A percentile compares a stretch with the other conserved stretches of the same genome.
phyloP scores from a whole-genome alignment of 2,329 filamentous ascomycete species.

The Aphanocladium album region DNA sequence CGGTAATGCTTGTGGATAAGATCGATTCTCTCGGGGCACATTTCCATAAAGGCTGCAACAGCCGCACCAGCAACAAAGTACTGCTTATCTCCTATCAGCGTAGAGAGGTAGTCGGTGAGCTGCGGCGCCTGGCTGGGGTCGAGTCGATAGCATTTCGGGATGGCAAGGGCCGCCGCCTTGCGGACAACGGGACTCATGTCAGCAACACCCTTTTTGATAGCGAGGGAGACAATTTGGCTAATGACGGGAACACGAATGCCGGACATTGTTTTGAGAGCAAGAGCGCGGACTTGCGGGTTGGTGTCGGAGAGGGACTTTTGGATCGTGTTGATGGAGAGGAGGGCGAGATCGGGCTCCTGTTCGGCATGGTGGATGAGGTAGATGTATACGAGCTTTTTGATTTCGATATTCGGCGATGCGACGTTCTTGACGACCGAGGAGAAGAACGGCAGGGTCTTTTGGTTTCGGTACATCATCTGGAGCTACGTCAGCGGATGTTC shows the following conservation, averaged over 20 bases:
- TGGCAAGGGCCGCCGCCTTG: constrained; percentile 86
- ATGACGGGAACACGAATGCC: constrained; percentile 96
- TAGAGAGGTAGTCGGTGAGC: constrained; percentile 73
- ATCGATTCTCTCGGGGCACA: constrained; percentile 84
- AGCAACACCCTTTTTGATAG: constrained; percentile 86
- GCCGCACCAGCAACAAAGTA: constrained; percentile 97
- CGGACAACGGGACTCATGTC: constrained; percentile 95
- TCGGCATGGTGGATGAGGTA: constrained; percentile 97
- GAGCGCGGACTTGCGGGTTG: constrained; percentile 83
- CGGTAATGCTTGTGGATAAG: constrained; percentile 89
- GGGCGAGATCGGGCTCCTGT: constrained; percentile 87
- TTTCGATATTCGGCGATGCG: constrained; percentile 85
- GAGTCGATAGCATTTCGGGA: constrained; percentile 91
- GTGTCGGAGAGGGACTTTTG: constrained; percentile 94
- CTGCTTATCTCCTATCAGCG: constrained; percentile 80
- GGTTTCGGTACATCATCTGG: constrained; percentile 91
- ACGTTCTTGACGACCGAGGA: constrained; percentile 98
- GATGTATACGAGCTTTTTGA: constrained; percentile 98
- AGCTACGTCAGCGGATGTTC: not conserved
- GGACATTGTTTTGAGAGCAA: constrained; percentile 94
- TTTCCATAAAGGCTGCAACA: constrained; percentile 79
- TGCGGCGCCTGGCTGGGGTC: constrained; percentile 83
- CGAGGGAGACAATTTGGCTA: constrained; percentile 92
- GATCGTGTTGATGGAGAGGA: constrained; percentile 97
- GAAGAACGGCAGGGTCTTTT: constrained; percentile 88